phyloP scores from a whole-genome alignment of 371 early-diverging fungal genomes.

The Rhizopus stolonifer region DNA sequence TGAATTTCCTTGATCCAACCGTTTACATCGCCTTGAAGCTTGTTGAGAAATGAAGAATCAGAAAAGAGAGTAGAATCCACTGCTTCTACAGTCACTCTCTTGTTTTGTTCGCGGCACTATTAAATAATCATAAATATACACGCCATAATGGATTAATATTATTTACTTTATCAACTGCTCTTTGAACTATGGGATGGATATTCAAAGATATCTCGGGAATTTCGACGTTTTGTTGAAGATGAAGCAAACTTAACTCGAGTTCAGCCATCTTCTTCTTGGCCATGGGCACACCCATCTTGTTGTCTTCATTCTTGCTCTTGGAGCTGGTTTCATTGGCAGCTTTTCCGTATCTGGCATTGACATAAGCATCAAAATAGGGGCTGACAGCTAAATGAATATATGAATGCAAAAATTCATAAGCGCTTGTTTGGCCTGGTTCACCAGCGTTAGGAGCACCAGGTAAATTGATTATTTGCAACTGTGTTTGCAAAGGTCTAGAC shows the following conservation, averaged over 20 bases:
- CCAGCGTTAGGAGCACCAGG: conserved; percentile 81
- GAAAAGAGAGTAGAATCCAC: conserved; percentile 64
- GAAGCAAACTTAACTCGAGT: conserved; percentile 90
- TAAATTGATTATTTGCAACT: conserved; percentile 89
- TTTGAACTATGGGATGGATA: conserved; percentile 84
- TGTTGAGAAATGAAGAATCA: conserved; percentile 90
- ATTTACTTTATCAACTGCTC: conserved; percentile 72
- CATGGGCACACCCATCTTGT: conserved; percentile 88
- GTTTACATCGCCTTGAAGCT: conserved; percentile 93
- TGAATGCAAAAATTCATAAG: conserved; percentile 91
- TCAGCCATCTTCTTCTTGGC: conserved; percentile 98
- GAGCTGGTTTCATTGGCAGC: conserved; percentile 24
- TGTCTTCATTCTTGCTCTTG: conserved; percentile 73
- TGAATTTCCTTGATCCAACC: conserved; percentile 99
- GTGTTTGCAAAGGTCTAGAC: conserved; percentile 70
- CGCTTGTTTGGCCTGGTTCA: conserved; percentile 58
- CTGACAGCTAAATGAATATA: conserved; percentile 93
- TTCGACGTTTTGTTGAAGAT: conserved; percentile 96
- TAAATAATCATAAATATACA: background rate
- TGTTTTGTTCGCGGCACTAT: conserved; percentile 63
- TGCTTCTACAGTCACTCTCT: conserved; percentile 72
- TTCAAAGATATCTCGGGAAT: conserved; percentile 91
- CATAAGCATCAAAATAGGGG: conserved; percentile 96
- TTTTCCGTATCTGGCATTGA: conserved; percentile 68
- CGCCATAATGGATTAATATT: background rate